Percentiles rank a stretch among this genome's conserved stretches.
These are phyloP conservation scores for Phytopythium kandeliae DNA, from an alignment of 352 stramenopile genomes.

Conservation along the genomic window DNA sequence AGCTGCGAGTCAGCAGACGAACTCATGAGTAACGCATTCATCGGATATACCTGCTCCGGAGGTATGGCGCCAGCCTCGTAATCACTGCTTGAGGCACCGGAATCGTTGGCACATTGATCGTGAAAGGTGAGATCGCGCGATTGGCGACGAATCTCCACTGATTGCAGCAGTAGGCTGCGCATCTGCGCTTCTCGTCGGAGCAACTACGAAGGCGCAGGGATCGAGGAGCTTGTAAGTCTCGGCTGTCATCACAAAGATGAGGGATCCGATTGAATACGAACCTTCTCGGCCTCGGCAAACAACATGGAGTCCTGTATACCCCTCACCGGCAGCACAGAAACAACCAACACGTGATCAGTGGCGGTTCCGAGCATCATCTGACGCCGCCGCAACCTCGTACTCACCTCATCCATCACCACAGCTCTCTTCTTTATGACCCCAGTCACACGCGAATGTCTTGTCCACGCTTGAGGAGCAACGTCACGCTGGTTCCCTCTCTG, in stretches of 20 bases:
- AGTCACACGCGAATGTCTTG: neutral
- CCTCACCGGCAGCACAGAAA: neutral
- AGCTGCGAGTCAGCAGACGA: neutral
- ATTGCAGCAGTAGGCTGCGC: conserved; percentile 34
- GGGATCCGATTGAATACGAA: neutral
- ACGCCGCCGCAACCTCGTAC: too few species aligned
- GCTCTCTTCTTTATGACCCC: neutral
- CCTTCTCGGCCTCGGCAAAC: conserved; percentile 29
- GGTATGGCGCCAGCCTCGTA: conserved; percentile 9
- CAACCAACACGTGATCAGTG: neutral
- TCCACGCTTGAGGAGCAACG: neutral
- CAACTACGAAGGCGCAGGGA: conserved; percentile 6
- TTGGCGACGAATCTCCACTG: conserved; percentile 8
- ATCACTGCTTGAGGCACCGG: neutral
- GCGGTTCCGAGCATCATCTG: too few species aligned
- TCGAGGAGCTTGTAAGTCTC: neutral
- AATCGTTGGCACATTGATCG: neutral
- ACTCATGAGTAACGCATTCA: neutral
- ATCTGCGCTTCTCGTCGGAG: conserved; percentile 28
- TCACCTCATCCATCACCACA: conserved; percentile 1
- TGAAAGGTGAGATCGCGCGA: neutral
- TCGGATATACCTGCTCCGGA: conserved; percentile 13
- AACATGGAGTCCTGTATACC: conserved; percentile 17
- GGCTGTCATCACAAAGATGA: neutral
- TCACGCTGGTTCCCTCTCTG: neutral